Percentiles rank a stretch among this genome's conserved stretches.
These are phyloP conservation scores for Aspergillus transmontanensis DNA, from an alignment of 2,329 filamentous ascomycete genomes.

Conservation along the genomic window DNA sequence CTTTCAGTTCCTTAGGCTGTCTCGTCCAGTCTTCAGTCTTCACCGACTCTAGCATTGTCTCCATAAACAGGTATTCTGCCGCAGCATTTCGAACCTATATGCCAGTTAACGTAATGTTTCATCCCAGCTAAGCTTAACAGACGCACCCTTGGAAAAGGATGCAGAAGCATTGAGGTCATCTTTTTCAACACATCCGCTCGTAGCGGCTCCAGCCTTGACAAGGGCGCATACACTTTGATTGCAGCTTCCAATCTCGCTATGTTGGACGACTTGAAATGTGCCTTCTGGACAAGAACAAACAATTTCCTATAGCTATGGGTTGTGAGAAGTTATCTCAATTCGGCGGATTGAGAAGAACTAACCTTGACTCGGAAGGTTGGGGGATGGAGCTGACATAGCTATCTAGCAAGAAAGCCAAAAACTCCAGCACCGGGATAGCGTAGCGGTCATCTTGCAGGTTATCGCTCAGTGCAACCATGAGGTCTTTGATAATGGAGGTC, in stretches of 20 bases:
- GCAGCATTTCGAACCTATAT: conserved; percentile 38
- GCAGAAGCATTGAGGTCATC: conserved; percentile 71
- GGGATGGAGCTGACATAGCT: conserved; percentile 44
- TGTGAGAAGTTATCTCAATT: conserved; percentile 10
- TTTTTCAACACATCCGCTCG: conserved; percentile 65
- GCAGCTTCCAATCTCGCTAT: conserved; percentile 80
- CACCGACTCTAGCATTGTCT: conserved; percentile 32
- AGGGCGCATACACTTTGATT: conserved; percentile 73
- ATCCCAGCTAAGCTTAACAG: background rate
- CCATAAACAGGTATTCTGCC: conserved; percentile 41
- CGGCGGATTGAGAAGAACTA: conserved; percentile 11
- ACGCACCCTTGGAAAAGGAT: conserved; percentile 79
- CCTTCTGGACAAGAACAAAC: conserved; percentile 72
- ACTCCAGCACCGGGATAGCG: conserved; percentile 73
- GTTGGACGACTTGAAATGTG: conserved; percentile 80
- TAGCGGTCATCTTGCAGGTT: conserved; percentile 67
- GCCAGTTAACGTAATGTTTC: conserved; percentile 3
- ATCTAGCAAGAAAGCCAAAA: conserved; percentile 76
- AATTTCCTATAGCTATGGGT: conserved; percentile 57
- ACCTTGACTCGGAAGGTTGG: conserved; percentile 49
- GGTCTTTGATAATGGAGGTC: conserved; percentile 51
- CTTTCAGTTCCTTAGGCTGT: conserved; percentile 37
- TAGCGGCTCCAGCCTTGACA: conserved; percentile 59
- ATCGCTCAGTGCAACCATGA: conserved; percentile 58
- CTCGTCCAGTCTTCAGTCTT: conserved; percentile 41